Conservation (phyloP, 177 flowering plant genomes). For the Telopea speciosissima region DNA sequence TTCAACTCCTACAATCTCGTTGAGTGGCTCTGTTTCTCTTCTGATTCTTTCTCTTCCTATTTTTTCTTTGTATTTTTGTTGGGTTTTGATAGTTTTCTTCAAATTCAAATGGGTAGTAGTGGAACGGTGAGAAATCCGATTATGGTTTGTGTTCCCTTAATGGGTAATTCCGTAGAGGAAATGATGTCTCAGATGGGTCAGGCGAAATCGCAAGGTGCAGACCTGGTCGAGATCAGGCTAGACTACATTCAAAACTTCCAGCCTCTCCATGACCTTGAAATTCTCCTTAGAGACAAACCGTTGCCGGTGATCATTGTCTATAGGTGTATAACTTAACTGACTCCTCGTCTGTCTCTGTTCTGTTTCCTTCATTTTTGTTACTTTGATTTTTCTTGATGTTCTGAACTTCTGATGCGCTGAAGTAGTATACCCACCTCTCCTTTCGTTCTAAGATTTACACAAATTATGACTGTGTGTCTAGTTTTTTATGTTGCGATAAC, state of each 20-base stretch:
- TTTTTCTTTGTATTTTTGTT: no score
- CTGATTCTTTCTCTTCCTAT: no score
- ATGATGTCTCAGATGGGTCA: slow-evolving; percentile 44
- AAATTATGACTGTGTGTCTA: no score
- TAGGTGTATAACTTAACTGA: slow-evolving; percentile 31
- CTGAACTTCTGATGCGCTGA: background rate
- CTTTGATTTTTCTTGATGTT: background rate
- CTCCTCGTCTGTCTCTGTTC: background rate
- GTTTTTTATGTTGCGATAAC: no score
- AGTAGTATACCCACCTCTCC: no score
- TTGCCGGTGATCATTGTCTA: slow-evolving; percentile 65
- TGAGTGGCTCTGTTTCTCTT: no score
- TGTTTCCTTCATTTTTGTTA: background rate
- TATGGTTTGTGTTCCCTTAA: slow-evolving; percentile 63
- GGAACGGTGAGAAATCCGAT: slow-evolving; percentile 34
- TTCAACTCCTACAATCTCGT: no score
- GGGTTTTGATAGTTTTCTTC: background rate
- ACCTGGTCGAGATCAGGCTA: slow-evolving; percentile 79
- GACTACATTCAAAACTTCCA: slow-evolving; percentile 51
- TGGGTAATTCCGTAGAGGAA: slow-evolving; percentile 53
- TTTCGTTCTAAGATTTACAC: no score
- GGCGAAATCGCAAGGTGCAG: slow-evolving; percentile 66
- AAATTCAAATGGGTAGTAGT: slow-evolving; percentile 3
- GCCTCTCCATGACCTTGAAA: slow-evolving; percentile 45
- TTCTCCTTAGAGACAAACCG: slow-evolving; percentile 38